Evolutionary conservation across 129 eudicot genomes (phyloP).

Genomic region (Pulicaria dysenterica): DNA sequence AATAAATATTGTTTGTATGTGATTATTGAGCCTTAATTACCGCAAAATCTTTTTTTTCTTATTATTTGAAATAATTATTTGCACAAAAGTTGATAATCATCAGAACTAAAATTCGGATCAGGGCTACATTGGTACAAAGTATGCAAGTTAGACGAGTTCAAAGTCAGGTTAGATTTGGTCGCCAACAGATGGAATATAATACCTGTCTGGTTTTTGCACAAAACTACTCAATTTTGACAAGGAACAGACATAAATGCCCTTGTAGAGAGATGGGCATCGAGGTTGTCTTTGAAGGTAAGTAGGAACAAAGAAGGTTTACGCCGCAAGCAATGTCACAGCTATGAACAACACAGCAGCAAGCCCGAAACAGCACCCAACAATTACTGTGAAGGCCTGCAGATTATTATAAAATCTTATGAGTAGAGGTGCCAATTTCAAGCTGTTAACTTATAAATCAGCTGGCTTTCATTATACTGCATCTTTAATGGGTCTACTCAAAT

Average conservation of each 20-base stretch:
- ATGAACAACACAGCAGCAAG: constrained; percentile 73
- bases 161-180: no score
- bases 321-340: constrained; percentile 66
- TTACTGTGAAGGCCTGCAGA: constrained; percentile 76
- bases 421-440: neutral
- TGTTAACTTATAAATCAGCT: neutral
- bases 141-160: no score
- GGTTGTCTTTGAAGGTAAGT: constrained; percentile 7
- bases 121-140: no score
- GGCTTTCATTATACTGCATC: neutral
- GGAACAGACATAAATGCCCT: constrained; percentile 20
- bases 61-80: no score
- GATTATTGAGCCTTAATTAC: no score
- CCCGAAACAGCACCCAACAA: constrained; percentile 77
- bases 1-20: no score
- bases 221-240: neutral
- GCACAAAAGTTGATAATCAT: no score
- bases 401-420: constrained; percentile 11
- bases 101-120: no score
- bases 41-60: no score
- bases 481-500: no score
- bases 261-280: constrained; percentile 15
- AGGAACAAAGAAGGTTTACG: constrained; percentile 31
- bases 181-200: neutral
- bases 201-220: neutral